Evolutionary conservation across 2,329 filamentous ascomycete species (phyloP), one percentile per base, ranked within the genome.

Genomic region (Zymoseptoria brevis): DNA sequence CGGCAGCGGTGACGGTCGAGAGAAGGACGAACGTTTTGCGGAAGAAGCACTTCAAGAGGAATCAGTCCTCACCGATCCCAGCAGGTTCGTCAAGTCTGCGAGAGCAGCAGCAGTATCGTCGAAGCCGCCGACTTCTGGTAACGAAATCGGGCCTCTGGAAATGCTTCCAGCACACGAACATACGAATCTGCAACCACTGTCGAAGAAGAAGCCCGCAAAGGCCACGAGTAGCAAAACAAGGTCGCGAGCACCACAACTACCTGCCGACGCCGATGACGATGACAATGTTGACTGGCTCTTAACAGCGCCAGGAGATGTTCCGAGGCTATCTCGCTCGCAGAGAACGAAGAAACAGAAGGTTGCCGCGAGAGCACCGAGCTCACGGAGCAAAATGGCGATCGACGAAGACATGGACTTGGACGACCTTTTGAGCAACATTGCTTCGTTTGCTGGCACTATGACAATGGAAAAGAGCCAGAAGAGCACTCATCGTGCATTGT

Each of bases 241-340:
- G 54, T 9, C 21, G 50, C 35, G 24, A 54, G 35, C 26, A 29
- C 9, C 30, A 30, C 30, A 22, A n/a, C 35, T 5, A 30, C 53
- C 19, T n/a, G 35, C 35, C 6, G 35, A n/a, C 13, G 13, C 35
- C 11, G 35, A 45, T 45, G 66, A 68, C 3, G 35, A n/a, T 45
- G 66, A 68, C 22, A 62, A 68, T 53, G 49, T 69, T 3, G 67
- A 68, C 56, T 70, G 67, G 67, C 64, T 70, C 7, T 63, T 66
- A 49, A 64, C 62, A 4, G n/a, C 22, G 30, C 16, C 35, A 16
- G 35, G 13, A 13, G 24, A 22, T 13, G 8, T 8, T 26, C 13
- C 8, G 16, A 56, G 19, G 48, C 41, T 16, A 41, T 19, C 19
- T 24, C 16, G 22, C 45, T 13, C 21, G 9, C n/a, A 13, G 24